Base-by-base conservation (phyloP, 176 grass and related monocot genomes). In the Carex parvula region DNA sequence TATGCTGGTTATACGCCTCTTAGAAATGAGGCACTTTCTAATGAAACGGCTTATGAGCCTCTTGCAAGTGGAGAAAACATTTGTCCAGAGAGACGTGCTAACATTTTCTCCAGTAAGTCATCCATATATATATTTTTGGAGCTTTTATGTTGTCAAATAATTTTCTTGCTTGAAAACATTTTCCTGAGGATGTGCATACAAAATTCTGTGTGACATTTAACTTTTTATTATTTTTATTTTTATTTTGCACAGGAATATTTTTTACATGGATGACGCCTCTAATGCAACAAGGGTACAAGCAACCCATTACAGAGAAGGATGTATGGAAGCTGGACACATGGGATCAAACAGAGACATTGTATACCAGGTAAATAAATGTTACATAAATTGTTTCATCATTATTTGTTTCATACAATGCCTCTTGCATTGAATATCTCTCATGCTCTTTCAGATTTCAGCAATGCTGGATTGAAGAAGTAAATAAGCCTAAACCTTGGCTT, bases 201-300 rank as follows among this genome's bases (percentile, higher is more conserved):
- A 81, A 81, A 64, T 44, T 64, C 21, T 24, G 10, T 30, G 41
- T 18, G 54, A 68, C 30, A 87, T 81, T 82, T 53, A 8, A 15
- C 12, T 63, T 79, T 79, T 3, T 35, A 35, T 29, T 62, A 30
- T 55, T 41, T 37, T 39, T 39, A 0, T 10, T 48, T 50, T 58
- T 82, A 84, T 80, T 64, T 86, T 89, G 73, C 10, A 59, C 83
- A 98, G 96, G 33, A 48, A 98, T 89, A 90, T 81, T 95, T 2
- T 98, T 98, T 93, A 85, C 93, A 78, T 98, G 96, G 96, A 93
- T 98, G 83, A 95, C 96, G 78, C 96, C 93, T 86, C 83, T 98
- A 70, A 95, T 98, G 91, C 86, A 89, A 90, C 91, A 93, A 93
- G 96, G 96, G 66, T 93, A 81, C 81, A 93, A 60, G 86, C 92